phyloP scores from a whole-genome alignment of 768 basidiomycete species.

The Xerocomellus intermedius region DNA sequence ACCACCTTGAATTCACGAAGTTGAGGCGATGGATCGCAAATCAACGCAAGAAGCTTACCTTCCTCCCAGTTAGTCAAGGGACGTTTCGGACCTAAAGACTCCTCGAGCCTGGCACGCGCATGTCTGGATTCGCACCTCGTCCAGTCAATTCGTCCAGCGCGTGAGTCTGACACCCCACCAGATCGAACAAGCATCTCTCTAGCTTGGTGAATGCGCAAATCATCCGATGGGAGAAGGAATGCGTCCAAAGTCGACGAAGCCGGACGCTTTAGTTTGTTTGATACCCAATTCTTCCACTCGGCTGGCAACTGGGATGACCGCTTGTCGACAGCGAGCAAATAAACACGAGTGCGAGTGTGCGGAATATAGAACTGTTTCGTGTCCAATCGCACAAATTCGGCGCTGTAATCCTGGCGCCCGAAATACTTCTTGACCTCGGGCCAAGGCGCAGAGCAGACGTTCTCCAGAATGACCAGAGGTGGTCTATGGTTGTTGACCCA shows the following conservation, averaged over 20 bases:
- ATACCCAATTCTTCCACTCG: slow-evolving; percentile 64
- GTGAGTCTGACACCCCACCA: slow-evolving; percentile 60
- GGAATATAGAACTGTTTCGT: slow-evolving; percentile 92
- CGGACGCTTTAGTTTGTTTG: slow-evolving; percentile 67
- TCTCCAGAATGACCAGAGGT: slow-evolving; percentile 90
- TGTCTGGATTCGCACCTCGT: slow-evolving; percentile 90
- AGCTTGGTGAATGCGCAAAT: slow-evolving; percentile 87
- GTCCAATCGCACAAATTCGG: slow-evolving; percentile 67
- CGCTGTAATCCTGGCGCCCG: slow-evolving; percentile 71
- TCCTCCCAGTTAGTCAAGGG: slow-evolving; percentile 94
- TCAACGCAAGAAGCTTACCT: slow-evolving; percentile 43
- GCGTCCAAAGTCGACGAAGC: slow-evolving; percentile 90
- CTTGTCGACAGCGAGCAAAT: slow-evolving; percentile 77
- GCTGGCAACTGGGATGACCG: slow-evolving; percentile 57
- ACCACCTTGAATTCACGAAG: slow-evolving; percentile 49
- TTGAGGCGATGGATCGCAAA: neutral
- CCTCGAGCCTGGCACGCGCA: slow-evolving; percentile 82
- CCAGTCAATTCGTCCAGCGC: slow-evolving; percentile 84
- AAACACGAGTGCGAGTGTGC: slow-evolving; percentile 89
- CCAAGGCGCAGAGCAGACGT: slow-evolving; percentile 94
- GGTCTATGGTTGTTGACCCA: slow-evolving; percentile 89
- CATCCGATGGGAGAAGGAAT: slow-evolving; percentile 88
- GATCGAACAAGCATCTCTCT: slow-evolving; percentile 80
- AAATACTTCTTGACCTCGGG: slow-evolving; percentile 71
- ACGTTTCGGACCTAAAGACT: slow-evolving; percentile 75